phyloP scores from a whole-genome alignment of 2,329 filamentous ascomycete species.

The Emergomyces orientalis region DNA sequence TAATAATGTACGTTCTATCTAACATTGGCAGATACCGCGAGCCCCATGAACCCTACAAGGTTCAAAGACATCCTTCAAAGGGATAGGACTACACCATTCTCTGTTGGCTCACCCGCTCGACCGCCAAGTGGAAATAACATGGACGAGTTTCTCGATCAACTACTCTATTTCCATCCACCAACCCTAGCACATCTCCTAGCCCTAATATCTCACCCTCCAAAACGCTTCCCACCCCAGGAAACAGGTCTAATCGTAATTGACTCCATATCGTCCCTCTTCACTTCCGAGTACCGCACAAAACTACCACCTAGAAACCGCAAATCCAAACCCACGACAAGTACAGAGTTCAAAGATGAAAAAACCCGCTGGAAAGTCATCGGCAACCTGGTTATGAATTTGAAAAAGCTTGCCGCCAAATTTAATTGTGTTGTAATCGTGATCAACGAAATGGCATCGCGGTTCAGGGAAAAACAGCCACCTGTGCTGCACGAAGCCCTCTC shows the following conservation, averaged over 20 bases:
- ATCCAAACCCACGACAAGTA: slow-evolving; percentile 15
- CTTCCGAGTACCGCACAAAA: slow-evolving; percentile 60
- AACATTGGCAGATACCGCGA: slow-evolving; percentile 37
- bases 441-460: slow-evolving; percentile 73
- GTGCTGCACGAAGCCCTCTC: slow-evolving; percentile 66
- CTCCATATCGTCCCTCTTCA: slow-evolving; percentile 65
- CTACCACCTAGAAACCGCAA: slow-evolving; percentile 35
- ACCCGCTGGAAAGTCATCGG: slow-evolving; percentile 52
- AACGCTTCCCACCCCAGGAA: slow-evolving; percentile 50
- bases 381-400: slow-evolving; percentile 50
- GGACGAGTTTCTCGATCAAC: slow-evolving; percentile 8
- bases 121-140: slow-evolving; percentile 4
- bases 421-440: slow-evolving; percentile 66
- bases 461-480: slow-evolving; percentile 57
- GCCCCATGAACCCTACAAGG: slow-evolving; percentile 40
- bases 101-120: not conserved
- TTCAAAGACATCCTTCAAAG: slow-evolving; percentile 39
- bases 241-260: slow-evolving; percentile 68
- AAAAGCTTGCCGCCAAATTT: slow-evolving; percentile 64
- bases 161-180: slow-evolving; percentile 51
- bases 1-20: slow-evolving; percentile 13
- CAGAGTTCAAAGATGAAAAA: slow-evolving; percentile 10
- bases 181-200: slow-evolving; percentile 60
- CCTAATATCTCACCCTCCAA: slow-evolving; percentile 58
- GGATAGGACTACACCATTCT: slow-evolving; percentile 6